These are phyloP conservation scores for Rhytidiadelphus loreus DNA, from an alignment of 225 moss, liverwort and hornwort species.

Conservation along the genomic window DNA sequence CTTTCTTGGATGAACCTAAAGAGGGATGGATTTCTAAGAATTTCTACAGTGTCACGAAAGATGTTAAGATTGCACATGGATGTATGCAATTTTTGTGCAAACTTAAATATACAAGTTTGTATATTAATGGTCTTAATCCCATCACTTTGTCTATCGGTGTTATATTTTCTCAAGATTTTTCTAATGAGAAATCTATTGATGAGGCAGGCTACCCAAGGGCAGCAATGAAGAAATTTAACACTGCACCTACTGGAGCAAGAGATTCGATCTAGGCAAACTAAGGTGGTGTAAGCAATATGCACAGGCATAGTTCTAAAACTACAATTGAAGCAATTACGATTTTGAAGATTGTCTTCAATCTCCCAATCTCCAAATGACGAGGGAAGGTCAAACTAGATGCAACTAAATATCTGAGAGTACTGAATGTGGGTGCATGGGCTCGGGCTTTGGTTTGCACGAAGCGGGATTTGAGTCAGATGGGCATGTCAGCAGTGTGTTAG, in stretches of 20 bases:
- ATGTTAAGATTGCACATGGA: neutral
- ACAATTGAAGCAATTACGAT: neutral
- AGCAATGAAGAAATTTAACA: neutral
- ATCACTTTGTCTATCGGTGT: neutral
- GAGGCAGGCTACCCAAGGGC: neutral
- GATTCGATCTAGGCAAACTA: neutral
- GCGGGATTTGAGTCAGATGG: neutral
- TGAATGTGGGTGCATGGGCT: neutral
- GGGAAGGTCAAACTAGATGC: neutral
- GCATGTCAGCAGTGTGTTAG: neutral
- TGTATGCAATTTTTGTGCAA: neutral
- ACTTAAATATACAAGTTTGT: neutral
- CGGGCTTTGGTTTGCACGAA: neutral
- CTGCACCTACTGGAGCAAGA: neutral
- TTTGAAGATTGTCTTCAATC: neutral
- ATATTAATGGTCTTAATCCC: neutral
- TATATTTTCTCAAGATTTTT: neutral
- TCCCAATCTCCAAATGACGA: neutral
- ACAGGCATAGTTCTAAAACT: neutral
- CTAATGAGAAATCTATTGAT: neutral
- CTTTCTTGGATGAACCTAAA: neutral
- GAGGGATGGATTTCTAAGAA: neutral
- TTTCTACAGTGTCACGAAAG: neutral
- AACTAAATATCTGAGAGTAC: neutral
- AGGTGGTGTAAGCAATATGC: neutral